Percentiles rank a stretch among this genome's conserved stretches.
Conservation (phyloP, 2,329 filamentous ascomycete species). For the Ophiostoma sp. region DNA sequence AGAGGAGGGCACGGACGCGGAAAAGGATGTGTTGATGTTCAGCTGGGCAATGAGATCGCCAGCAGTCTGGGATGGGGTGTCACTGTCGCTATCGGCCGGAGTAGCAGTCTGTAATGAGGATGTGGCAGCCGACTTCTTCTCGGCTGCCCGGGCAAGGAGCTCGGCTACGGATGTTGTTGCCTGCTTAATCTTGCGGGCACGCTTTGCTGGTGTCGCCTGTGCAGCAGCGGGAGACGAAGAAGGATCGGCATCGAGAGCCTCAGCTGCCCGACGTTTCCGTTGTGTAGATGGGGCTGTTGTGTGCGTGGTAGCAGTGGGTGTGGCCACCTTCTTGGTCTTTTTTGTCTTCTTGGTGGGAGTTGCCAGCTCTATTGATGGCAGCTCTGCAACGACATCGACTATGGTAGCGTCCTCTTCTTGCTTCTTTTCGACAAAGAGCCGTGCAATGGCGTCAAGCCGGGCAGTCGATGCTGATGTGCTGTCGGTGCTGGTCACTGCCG, state of each 20-base stretch:
- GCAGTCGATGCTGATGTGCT: constrained; percentile 24
- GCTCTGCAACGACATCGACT: background rate
- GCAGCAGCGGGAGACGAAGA: background rate
- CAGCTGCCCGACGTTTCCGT: constrained; percentile 24
- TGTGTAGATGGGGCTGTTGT: constrained; percentile 8
- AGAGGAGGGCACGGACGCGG: constrained; percentile 32
- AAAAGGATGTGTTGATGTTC: constrained; percentile 27
- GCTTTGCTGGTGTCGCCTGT: constrained; percentile 20
- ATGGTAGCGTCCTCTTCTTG: background rate
- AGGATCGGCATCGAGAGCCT: constrained; percentile 14
- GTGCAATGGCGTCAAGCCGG: constrained; percentile 22
- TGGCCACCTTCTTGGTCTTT: constrained; percentile 13
- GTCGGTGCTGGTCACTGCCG: constrained; percentile 19
- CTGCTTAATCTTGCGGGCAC: constrained; percentile 19
- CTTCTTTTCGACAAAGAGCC: constrained; percentile 32
- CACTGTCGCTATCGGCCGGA: constrained; percentile 16
- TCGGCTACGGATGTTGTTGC: constrained; percentile 27
- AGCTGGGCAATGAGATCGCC: constrained; percentile 39
- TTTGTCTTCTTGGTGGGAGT: constrained; percentile 1
- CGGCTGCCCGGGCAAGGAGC: constrained; percentile 14
- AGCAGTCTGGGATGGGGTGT: constrained; percentile 26
- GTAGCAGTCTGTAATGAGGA: background rate
- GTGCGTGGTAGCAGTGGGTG: background rate
- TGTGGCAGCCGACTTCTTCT: background rate
- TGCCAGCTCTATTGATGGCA: constrained; percentile 29